A percentile compares a stretch with the other conserved stretches of the same genome.
Evolutionary conservation across 2,329 filamentous ascomycete species (phyloP).

Genomic region (Aspergillus uvarum): DNA sequence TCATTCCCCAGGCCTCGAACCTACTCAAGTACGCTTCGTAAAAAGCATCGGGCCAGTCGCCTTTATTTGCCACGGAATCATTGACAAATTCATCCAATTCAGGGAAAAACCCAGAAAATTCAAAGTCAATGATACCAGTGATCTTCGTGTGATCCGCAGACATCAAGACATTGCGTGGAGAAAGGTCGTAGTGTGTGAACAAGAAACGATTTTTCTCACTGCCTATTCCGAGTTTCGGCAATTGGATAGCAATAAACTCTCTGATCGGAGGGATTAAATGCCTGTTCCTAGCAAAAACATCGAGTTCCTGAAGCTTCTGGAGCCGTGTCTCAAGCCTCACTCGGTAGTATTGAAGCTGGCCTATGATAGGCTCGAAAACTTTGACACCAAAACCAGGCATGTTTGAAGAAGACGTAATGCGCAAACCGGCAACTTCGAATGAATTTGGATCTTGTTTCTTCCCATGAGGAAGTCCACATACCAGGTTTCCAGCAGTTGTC

Average conservation of each 20-base stretch:
- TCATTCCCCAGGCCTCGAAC: not conserved
- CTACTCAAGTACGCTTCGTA: not conserved
- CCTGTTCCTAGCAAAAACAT: not conserved
- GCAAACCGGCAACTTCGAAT: not conserved
- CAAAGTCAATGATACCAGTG: not conserved
- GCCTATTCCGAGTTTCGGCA: not conserved
- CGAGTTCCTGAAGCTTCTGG: not conserved
- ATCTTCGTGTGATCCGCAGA: not conserved
- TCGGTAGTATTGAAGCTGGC: not conserved
- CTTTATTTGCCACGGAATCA: not conserved
- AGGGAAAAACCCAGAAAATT: not conserved
- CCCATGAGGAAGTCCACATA: not conserved
- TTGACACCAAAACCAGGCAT: not conserved
- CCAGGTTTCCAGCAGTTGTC: not conserved
- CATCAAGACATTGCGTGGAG: not conserved
- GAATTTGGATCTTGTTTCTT: not conserved
- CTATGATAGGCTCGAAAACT: not conserved
- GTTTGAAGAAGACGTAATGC: not conserved
- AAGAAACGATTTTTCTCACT: not conserved
- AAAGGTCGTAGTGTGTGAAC: not conserved
- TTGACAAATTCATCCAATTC: not conserved
- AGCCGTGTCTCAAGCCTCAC: not conserved
- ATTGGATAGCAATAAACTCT: not conserved
- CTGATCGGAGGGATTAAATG: not conserved
- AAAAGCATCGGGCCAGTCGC: not conserved